A percentile compares a stretch with the other conserved stretches of the same genome.
Conservation (phyloP, 306 rosid species). For the Lathyrus aphaca region DNA sequence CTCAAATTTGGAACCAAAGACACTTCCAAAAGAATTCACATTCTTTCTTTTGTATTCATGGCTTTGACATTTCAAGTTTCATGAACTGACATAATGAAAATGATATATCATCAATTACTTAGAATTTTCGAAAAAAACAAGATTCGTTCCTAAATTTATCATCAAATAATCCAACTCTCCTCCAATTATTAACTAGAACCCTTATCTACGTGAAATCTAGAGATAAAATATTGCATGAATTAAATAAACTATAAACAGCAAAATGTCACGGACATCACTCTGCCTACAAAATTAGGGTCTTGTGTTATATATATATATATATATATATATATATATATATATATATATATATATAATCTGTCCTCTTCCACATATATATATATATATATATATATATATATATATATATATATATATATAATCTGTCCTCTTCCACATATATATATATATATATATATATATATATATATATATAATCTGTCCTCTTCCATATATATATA, state of each 20-base stretch:
- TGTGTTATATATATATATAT: too few species aligned
- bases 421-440: too few species aligned
- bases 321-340: too few species aligned
- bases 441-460: too few species aligned
- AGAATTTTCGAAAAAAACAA: neutral
- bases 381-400: too few species aligned
- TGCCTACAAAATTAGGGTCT: constrained; percentile 7
- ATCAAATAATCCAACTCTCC: neutral
- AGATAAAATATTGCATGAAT: neutral
- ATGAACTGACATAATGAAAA: neutral
- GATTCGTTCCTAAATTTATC: neutral
- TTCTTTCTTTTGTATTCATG: neutral
- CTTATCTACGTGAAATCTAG: constrained; percentile 3
- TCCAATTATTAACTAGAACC: constrained; percentile 16
- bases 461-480: too few species aligned
- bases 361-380: too few species aligned
- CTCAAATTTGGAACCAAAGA: too few species aligned
- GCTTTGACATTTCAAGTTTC: neutral
- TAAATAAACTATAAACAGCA: neutral
- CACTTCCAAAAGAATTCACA: neutral
- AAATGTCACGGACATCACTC: constrained; percentile 34
- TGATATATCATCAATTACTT: neutral
- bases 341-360: constrained; percentile 3
- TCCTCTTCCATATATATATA: too few species aligned
- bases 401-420: too few species aligned